Base-by-base conservation (phyloP, 768 basidiomycete genomes). In the Trametes cubensis region DNA sequence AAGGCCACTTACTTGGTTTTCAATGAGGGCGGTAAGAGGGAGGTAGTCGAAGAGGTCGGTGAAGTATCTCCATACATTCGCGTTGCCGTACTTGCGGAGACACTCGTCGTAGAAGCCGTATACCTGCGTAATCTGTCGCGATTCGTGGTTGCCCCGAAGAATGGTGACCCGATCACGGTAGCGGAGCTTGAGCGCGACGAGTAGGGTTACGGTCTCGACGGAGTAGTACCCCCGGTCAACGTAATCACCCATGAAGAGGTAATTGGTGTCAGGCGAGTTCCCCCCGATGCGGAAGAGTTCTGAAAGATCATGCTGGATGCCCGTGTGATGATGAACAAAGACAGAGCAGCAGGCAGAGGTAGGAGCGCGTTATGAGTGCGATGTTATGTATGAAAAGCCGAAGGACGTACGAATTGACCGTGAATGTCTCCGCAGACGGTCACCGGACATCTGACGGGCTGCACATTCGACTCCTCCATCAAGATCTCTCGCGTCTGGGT, bases 91-190 rank as follows among this genome's bases (percentile, higher is more conserved):
- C 82, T 99, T 99, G 76, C 97, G 88, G 74, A 98, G 82, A 74
- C 97, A 99, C 77, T 99, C 97, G 81, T 99, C 97, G 77, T 99
- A 99, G 73, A 99, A 99, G 45, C 97, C 97, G 71, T 99, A 99
- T 20, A 99, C 97, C 76, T 99, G 97, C 26, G 97, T 99, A 82
- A 99, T 99, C 82, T 99, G 97, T 71, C 97, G 86, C 67, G 92
- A 94, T 78, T 99, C 97, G 82, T 99, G 97, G 76, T 99, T 98
- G 44, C 97, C 97, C 65, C 97, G 89, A 44, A 99, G 82, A 73
- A 99, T 96, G 61, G 97, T 98, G 69, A 98, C 94, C 55, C 96
- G 89, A 77, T 98, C 96, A 65, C 95, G 92, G 79, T 99, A 98
- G 71, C 97, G 90, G 66, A 99, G 81, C 80, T 99, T 99, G 74